These are phyloP conservation scores for Aeminium ludgeri DNA, from an alignment of 495 filamentous ascomycete species.

Conservation along the genomic window DNA sequence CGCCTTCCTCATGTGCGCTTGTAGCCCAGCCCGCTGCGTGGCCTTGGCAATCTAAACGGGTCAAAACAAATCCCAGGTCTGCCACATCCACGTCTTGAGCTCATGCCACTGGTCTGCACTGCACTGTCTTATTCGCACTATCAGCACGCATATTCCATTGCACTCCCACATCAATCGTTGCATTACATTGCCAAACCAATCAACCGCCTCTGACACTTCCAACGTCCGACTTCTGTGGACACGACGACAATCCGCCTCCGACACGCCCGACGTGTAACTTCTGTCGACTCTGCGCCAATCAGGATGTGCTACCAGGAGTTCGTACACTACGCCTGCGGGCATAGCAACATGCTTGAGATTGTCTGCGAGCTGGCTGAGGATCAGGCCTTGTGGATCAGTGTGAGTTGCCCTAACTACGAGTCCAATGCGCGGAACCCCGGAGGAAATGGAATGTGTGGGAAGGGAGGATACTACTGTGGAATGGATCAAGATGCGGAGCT, in stretches of 20 bases:
- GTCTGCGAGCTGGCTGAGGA: conserved; percentile 4
- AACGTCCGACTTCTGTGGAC: neutral
- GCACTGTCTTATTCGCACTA: neutral
- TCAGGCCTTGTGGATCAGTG: conserved; percentile 1
- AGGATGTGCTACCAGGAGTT: conserved; percentile 10
- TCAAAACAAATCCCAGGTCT: too few species aligned
- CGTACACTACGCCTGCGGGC: conserved; percentile 6
- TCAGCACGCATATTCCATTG: neutral
- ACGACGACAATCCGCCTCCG: neutral
- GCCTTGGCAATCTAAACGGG: too few species aligned
- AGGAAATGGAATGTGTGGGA: too few species aligned
- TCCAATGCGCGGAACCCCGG: too few species aligned
- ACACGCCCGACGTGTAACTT: neutral
- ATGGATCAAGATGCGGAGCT: too few species aligned
- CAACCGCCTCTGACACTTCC: neutral
- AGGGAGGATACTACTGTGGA: too few species aligned
- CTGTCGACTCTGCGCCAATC: neutral
- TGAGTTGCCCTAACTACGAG: conserved; percentile 4
- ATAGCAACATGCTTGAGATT: neutral
- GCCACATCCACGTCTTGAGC: too few species aligned
- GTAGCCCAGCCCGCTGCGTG: too few species aligned
- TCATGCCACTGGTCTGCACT: too few species aligned
- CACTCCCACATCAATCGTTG: neutral
- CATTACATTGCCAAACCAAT: neutral
- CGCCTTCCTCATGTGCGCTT: too few species aligned